Conservation (phyloP, 2,329 filamentous ascomycete species). For the Cladosporium sp. region DNA sequence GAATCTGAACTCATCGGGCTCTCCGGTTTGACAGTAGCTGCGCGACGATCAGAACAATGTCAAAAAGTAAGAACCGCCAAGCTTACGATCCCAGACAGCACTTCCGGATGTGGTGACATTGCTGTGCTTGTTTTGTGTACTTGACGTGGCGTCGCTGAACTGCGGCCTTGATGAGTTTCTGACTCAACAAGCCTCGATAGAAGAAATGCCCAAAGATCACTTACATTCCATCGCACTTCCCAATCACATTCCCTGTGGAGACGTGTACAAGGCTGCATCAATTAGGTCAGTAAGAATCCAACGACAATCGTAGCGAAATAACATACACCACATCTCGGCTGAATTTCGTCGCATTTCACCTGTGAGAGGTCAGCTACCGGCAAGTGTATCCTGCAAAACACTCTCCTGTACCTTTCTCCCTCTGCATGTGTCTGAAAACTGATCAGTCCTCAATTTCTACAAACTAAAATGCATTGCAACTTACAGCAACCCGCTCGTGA, state of each 20-base stretch:
- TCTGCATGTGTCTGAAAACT: slow-evolving; percentile 35
- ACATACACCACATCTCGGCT: slow-evolving; percentile 55
- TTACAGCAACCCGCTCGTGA: slow-evolving; percentile 57
- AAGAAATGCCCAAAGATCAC: slow-evolving; percentile 5
- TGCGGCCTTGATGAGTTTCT: not conserved
- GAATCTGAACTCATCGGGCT: not conserved
- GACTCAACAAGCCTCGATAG: not conserved
- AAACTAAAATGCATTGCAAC: slow-evolving; percentile 25
- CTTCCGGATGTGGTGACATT: slow-evolving; percentile 54
- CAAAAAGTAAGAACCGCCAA: not conserved
- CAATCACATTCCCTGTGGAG: slow-evolving; percentile 60
- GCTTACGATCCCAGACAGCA: slow-evolving; percentile 58
- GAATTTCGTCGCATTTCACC: slow-evolving; percentile 59
- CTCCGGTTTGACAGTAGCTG: not conserved
- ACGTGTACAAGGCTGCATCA: slow-evolving; percentile 54
- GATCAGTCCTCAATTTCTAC: not conserved
- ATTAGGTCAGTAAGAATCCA: not conserved
- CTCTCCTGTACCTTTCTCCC: slow-evolving; percentile 35
- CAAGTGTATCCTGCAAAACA: not conserved
- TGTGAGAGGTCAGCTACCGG: slow-evolving; percentile 22
- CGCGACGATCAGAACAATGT: not conserved
- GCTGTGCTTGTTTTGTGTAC: slow-evolving; percentile 34
- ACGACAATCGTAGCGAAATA: not conserved
- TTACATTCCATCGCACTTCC: slow-evolving; percentile 49
- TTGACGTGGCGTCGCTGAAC: slow-evolving; percentile 39